Base-by-base conservation (phyloP, 257 asterid species). In the Marsdenia floribunda region DNA sequence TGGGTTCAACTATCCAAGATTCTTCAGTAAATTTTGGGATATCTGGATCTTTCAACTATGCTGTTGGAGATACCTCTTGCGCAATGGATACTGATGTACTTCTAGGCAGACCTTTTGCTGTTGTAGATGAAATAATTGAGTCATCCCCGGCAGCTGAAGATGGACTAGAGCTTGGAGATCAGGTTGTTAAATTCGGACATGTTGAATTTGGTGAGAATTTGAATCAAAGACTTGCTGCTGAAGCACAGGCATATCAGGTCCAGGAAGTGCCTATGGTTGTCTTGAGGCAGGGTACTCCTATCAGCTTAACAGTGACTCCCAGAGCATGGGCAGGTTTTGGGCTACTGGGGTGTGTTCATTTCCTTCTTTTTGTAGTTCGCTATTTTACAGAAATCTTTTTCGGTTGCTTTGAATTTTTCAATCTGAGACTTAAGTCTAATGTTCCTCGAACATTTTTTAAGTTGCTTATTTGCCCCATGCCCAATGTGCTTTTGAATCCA, bases 121-220 rank as follows among this genome's bases (percentile, higher is more conserved):
- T 89, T 80, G 88, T 95, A 14, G 99, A 95, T 82, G 96, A 95
- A 83, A 95, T 95, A 79, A 83, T 85, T 29, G 97, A 92, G 82
- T 86, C 87, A 5, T 95, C 97, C 72, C 99, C 97, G 59, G 98
- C 98, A 19, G 96, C 96, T 68, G 98, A 90, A 85, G 98, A 92
- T 76, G 97, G 99, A 22, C 75, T 95, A 73, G 98, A 92, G 77
- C 94, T 95, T 57, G 98, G 99, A 33, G 99, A 95, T 84, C 99
- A 86, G 85, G 85, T 95, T 72, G 87, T 92, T 67, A 95, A 90
- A 84, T 95, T 92, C 78, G 97, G 98, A 68, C 73, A 75, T 80
- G 96, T 92, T 59, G 97, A 90, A 75, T 76, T 74, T 47, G 96
- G 96, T 75, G 94, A 90, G 50, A 84, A 88, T 75, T 76, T 90